Evolutionary conservation across 2,329 filamentous ascomycete genomes (phyloP), one percentile per base, ranked within the genome.

Genomic region (Fusarium sacchari): DNA sequence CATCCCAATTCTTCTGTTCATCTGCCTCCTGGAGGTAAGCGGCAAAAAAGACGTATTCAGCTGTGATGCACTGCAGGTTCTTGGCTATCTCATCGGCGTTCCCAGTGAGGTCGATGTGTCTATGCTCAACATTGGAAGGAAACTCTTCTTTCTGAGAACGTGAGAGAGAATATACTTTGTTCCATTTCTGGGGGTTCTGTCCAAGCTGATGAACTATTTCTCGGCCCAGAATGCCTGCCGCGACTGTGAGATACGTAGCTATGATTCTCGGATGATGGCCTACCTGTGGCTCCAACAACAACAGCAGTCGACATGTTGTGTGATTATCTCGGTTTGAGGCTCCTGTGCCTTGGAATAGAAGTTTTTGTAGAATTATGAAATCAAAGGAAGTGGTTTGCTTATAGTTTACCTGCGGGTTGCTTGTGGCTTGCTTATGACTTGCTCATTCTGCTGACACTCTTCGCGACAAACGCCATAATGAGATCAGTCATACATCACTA

Each of bases 41-140:
- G 2, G 49, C 42, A 30, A 69, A 69, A 15, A 69, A 69, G 30
- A 69, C 28, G 5, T 69, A 69, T 1, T 69, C 66, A 10, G 66
- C 66, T 1, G 24, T 14, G 20, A 69, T 30, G 18, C 26, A 64
- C 10, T 53, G 15, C 0, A 69, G 34, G 7, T 37, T 37, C 3
- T 69, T 37, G 14, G 50, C 44, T 18, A 69, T n/a, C 2, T 50
- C 40, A 12, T 69, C 58, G 7, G 64, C 64, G 40, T 12, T 36
- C 8, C 39, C 34, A 2, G 67, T 69, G 8, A 69, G 37, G 46
- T 69, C 67, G 14, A 69, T 36, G 3, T 69, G 66, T 30, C 39
- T 32, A 4, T 69, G 66, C 13, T 69, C 50, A 13, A 57, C 64
- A 18, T 50, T 58, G 17, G 58, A 62, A 7, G 64, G 64, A 13